phyloP scores from a whole-genome alignment of 2,329 filamentous ascomycete species.

The Cladorrhinum sp. region DNA sequence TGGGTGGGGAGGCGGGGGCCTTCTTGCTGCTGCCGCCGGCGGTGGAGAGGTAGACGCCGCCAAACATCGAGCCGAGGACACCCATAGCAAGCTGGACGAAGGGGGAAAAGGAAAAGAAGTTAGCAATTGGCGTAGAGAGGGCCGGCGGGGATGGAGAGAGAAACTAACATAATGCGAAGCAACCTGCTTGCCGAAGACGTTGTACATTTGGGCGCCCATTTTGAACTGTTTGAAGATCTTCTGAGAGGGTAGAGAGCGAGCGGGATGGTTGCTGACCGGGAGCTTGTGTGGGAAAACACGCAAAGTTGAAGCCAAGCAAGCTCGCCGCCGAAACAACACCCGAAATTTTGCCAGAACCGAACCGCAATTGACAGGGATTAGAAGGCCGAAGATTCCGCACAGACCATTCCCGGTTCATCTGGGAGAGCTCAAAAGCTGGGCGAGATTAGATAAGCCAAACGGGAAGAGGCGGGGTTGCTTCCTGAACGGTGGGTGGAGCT shows the following conservation, averaged over 20 bases:
- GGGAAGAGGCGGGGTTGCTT: too few species aligned
- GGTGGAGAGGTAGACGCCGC: slow-evolving; percentile 45
- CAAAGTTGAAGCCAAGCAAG: slow-evolving; percentile 2
- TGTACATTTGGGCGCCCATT: slow-evolving; percentile 50
- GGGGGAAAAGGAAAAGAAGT: slow-evolving; percentile 14
- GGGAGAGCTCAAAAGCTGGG: too few species aligned
- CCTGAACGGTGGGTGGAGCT: too few species aligned
- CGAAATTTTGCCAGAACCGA: slow-evolving; percentile 25
- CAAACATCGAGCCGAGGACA: slow-evolving; percentile 51
- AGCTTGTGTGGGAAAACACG: slow-evolving; percentile 21
- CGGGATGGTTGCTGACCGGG: slow-evolving; percentile 29
- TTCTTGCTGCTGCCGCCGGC: slow-evolving; percentile 45
- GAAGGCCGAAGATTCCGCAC: not conserved
- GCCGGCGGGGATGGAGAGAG: slow-evolving; percentile 1
- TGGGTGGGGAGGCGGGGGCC: slow-evolving; percentile 48
- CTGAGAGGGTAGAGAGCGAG: slow-evolving; percentile 22
- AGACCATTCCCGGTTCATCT: too few species aligned
- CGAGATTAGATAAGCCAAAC: not conserved
- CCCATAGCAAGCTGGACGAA: slow-evolving; percentile 54
- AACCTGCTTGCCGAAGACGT: slow-evolving; percentile 56
- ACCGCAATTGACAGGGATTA: not conserved
- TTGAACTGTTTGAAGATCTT: slow-evolving; percentile 35
- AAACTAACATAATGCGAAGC: slow-evolving; percentile 59
- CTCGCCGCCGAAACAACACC: slow-evolving; percentile 11
- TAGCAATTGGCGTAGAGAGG: slow-evolving; percentile 11